Percentiles rank a stretch among this genome's conserved stretches.
Evolutionary conservation across 768 basidiomycete species (phyloP).

Genomic region (Pleurotus ostreatus): DNA sequence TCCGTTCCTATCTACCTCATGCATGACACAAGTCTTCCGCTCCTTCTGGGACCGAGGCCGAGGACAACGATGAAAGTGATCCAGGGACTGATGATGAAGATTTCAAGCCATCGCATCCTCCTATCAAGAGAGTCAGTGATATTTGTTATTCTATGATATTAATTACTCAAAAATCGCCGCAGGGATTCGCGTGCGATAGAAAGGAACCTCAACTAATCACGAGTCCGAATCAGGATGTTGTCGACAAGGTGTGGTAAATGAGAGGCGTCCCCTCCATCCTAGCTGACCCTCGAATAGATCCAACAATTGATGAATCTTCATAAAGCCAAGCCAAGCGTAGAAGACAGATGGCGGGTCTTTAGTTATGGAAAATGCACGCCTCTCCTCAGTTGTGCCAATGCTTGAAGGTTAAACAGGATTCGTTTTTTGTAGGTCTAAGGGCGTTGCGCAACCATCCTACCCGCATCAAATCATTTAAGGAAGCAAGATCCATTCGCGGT

Average conservation of each 20-base stretch:
- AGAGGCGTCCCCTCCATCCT: background rate
- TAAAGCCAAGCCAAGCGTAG: slow-evolving; percentile 50
- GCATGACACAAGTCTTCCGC: slow-evolving; percentile 11
- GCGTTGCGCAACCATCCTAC: slow-evolving; percentile 51
- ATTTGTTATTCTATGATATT: background rate
- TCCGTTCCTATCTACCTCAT: background rate
- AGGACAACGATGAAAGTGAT: slow-evolving; percentile 29
- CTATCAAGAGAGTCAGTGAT: slow-evolving; percentile 24
- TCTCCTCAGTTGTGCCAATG: too few relatives aligned
- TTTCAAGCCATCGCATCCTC: slow-evolving; percentile 15
- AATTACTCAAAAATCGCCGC: background rate
- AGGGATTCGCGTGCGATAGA: slow-evolving; percentile 70
- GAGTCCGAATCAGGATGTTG: slow-evolving; percentile 67
- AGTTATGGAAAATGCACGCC: slow-evolving; percentile 63
- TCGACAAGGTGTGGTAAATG: slow-evolving; percentile 55
- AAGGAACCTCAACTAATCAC: slow-evolving; percentile 28
- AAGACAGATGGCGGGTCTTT: slow-evolving; percentile 65
- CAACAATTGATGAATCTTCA: slow-evolving; percentile 65
- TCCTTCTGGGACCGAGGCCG: slow-evolving; percentile 32
- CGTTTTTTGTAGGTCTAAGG: slow-evolving; percentile 44
- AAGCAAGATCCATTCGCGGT: slow-evolving; percentile 57
- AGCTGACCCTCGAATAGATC: slow-evolving; percentile 36
- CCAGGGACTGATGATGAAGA: slow-evolving; percentile 10
- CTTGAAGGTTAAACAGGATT: too few relatives aligned
- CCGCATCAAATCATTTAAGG: slow-evolving; percentile 52